Evolutionary conservation across 2,329 filamentous ascomycete species (phyloP), one percentile per base, ranked within the genome.

Genomic region (Ophiostoma sp.): DNA sequence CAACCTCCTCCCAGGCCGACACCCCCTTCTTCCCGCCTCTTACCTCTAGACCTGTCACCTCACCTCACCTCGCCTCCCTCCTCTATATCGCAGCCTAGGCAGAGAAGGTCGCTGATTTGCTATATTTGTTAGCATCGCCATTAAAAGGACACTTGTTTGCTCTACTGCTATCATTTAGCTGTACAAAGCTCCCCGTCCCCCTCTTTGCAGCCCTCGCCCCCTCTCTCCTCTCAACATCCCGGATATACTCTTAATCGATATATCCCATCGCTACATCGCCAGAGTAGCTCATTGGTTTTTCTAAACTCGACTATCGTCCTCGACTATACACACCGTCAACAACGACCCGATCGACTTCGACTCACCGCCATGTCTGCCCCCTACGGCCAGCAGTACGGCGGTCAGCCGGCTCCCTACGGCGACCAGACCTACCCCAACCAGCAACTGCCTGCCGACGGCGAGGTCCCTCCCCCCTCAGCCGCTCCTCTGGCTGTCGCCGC

Each of bases 321-420:
- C 33, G 31, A 35, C 8, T 6, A 31, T 8, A 64, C 60, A 11
- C 33, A 27, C n/a, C 10, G 4, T 41, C 11, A 5, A 36, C 35
- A 23, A 48, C 36, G 35, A 23, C n/a, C 65, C 39, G 31, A 36
- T 36, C 66, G 41, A 54, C 41, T 36, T 27, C 44, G 67, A 36
- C 73, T 76, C 76, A 74, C 76, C 76, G 81, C 76, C 77, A 88
- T 88, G 86, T 85, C 86, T 76, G 84, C 84, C 76, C 84, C 84
- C 73, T 84, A 87, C 72, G 83, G 82, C 70, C 73, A 74, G 69
- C 71, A 72, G 39, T 74, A 73, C 70, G 72, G 73, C 70, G 73
- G 67, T 41, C 72, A 72, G 68, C 83, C 85, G 74, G 81, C 81
- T 73, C 81, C 82, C 69, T 77, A 77, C 39, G 76, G 76, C 69